Base-by-base conservation (phyloP, 805 yeast genomes). In the Yarrowia sp. region DNA sequence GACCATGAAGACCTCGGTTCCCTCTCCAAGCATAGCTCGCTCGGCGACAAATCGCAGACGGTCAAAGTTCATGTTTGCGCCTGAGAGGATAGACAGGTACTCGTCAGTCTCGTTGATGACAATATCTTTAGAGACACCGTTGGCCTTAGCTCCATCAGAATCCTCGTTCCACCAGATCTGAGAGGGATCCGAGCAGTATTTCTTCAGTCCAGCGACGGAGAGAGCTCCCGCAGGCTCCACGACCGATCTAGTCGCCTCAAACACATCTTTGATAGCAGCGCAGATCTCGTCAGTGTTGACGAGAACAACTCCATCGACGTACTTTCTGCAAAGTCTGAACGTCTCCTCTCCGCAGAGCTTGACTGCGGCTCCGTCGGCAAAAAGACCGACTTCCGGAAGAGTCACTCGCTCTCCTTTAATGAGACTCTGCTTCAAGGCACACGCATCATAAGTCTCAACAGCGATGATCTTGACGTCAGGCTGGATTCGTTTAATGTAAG, bases 361-460 rank as follows among this genome's bases (percentile, higher is more conserved):
- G 42, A 94, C 99, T 9, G 99, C 97, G 10, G 99, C 90, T 72
- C 99, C 99, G 73, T 94, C 99, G 21, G 99, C 99, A 75, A 94
- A 94, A 8, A 88, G 78, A n/a, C 99, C 99, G 3, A 92, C 98
- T n/a, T 80, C 77, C 22, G 78, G 73, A 58, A 96, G 78, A 2
- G 78, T 71, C 12, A 81, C 84, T 66, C 87, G 80, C 62, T 84
- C 74, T 16, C 84, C 80, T 16, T 73, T 71, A 63, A 83, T 71
- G 65, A 90, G 72, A 9, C 96, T 87, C 68, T 84, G 88, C 68
- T 84, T 78, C 77, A 94, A 79, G n/a, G 96, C 96, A 72, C 91
- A 93, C 1, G 99, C 97, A 74, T 94, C 99, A 71, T 78, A 84
- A 0, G 99, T 92, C 74, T 96, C 99, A 25, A 94, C 98, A 65